A percentile compares a stretch with the other conserved stretches of the same genome.
These are phyloP conservation scores for Mycena sanguinolenta DNA, from an alignment of 768 basidiomycete genomes.

Conservation along the genomic window DNA sequence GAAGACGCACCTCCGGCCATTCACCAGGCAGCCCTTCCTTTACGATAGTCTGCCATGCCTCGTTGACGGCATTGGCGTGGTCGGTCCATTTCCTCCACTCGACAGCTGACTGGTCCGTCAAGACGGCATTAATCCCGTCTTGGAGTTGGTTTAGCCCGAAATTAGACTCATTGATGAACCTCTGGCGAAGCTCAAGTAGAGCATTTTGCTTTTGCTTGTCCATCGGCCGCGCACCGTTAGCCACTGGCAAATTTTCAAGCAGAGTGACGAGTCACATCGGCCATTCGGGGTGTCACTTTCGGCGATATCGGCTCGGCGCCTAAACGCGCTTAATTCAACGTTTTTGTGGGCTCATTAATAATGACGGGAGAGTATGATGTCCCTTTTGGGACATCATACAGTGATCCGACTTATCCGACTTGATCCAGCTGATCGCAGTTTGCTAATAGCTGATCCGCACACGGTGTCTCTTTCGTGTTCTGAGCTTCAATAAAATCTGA, in stretches of 20 bases:
- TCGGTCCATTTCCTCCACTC: not conserved
- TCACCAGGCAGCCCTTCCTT: not conserved
- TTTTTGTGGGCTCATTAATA: too few relatives aligned
- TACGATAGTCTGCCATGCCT: not conserved
- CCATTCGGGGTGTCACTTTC: too few relatives aligned
- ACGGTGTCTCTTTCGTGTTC: too few relatives aligned
- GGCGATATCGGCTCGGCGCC: too few relatives aligned
- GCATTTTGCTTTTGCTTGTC: not conserved
- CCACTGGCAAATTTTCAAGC: not conserved
- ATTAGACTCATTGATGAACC: not conserved
- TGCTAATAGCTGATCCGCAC: too few relatives aligned
- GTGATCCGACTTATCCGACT: too few relatives aligned
- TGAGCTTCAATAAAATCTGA: too few relatives aligned
- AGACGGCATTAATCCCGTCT: not conserved
- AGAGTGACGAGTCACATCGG: not conserved
- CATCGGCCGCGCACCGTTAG: not conserved
- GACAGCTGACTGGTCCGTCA: not conserved
- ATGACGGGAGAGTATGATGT: too few relatives aligned
- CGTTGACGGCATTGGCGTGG: not conserved
- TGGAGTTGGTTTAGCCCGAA: not conserved
- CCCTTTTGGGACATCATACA: too few relatives aligned
- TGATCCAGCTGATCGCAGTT: too few relatives aligned
- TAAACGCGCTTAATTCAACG: too few relatives aligned
- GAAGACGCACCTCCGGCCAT: conserved; percentile 14
- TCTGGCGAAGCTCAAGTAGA: not conserved